Evolutionary conservation across 2,329 filamentous ascomycete species (phyloP), one percentile per base, ranked within the genome.

Genomic region (Phymatotrichopsis omnivora): DNA sequence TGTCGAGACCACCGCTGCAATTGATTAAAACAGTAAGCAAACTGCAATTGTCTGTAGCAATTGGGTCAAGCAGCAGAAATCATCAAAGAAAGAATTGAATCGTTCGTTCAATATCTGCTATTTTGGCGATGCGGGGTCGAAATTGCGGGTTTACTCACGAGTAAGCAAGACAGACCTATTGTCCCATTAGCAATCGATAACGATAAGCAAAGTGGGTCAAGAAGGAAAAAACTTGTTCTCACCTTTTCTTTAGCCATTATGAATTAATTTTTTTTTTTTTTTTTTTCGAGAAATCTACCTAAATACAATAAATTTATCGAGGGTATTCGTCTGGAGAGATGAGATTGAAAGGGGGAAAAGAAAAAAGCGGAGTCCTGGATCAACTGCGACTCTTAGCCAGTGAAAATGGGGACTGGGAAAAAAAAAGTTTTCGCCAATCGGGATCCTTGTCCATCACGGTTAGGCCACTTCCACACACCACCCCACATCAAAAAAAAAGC

Each of bases 1-100:
- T 69, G 55, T 68, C 66, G 29, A 69, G 61, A 58, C 67, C 67
- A 56, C 66, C 65, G 50, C 62, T 64, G 28, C 19, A 43, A 30
- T 16, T 19, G 16, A 25, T 17, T 28, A 33, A 39, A 47, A 51
- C 22, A 44, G 30, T 39, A 36, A 20, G 7, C 23, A 12, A 5
- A 22, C 20, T 10, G 8, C 17, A 5, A 22, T n/a, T 43, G 11
- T 16, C 32, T 37, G 16, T 34, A 32, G 7, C 8, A 25, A 28
- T 11, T 8, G 14, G 19, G 16, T 10, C n/a, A 12, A 37, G n/a
- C 19, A 10, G 19, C 19, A 25, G 16, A 27, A 2, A 12, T 11
- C 31, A 44, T 14, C 36, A 31, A n/a, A n/a, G n/a, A n/a, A n/a
- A n/a, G n/a, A n/a, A 28, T 36, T 45, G n/a, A n/a, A 45, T 12